Evolutionary conservation across 345 rosid genomes (phyloP).

Genomic region (Eucalyptus melliodora): DNA sequence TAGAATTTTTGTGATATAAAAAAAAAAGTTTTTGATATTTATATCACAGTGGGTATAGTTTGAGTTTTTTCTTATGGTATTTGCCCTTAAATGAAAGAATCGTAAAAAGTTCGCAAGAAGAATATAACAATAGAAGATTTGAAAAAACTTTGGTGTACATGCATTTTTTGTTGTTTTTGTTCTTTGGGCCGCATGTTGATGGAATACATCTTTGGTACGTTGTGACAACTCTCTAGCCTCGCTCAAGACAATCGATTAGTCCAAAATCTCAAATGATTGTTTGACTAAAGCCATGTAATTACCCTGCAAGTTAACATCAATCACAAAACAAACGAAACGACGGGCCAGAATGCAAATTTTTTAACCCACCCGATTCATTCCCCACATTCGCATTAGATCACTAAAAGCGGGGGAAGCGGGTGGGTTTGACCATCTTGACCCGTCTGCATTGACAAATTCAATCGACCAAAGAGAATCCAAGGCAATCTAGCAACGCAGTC

Average conservation of each 20-base stretch:
- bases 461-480: neutral
- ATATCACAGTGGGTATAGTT: too few relatives aligned
- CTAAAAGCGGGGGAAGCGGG: neutral
- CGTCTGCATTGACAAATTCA: neutral
- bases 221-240: neutral
- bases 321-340: neutral
- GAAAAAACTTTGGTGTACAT: neutral
- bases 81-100: neutral
- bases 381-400: neutral
- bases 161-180: neutral
- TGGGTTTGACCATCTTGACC: neutral
- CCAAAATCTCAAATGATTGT: neutral
- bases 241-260: neutral
- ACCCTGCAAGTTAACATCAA: neutral
- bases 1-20: neutral
- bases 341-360: neutral
- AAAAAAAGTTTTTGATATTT: neutral
- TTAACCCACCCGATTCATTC: neutral
- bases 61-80: too few relatives aligned
- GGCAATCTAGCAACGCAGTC: neutral
- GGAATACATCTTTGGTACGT: neutral
- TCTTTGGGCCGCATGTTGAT: neutral
- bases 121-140: neutral
- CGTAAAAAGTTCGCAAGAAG: neutral
- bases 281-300: neutral